Conservation (phyloP, 257 asterid genomes). For the Nicotiana knightiana region DNA sequence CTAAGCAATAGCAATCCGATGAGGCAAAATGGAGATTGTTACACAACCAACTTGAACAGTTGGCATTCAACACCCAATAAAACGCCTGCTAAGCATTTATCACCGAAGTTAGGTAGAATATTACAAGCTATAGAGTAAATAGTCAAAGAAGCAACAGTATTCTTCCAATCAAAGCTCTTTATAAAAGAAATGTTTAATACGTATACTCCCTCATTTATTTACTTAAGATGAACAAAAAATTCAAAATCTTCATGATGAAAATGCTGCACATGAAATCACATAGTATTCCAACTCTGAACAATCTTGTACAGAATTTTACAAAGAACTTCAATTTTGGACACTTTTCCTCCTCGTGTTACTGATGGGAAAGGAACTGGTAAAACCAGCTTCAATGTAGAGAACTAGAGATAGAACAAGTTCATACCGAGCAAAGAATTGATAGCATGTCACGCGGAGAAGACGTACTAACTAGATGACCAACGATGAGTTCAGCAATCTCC, state of each 20-base stretch:
- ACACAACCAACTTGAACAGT: neutral
- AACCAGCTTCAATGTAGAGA: neutral
- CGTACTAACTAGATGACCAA: slow-evolving; percentile 37
- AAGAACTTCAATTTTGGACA: neutral
- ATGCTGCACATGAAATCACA: neutral
- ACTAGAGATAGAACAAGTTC: neutral
- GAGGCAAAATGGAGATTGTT: neutral
- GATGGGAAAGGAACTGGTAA: neutral
- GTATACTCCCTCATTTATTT: neutral
- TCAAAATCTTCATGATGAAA: neutral
- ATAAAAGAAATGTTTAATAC: neutral
- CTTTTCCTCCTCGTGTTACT: no score
- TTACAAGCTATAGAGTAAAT: neutral
- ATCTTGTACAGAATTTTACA: neutral
- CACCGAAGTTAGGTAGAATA: neutral
- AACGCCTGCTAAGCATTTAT: neutral
- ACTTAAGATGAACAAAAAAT: neutral
- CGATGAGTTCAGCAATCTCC: slow-evolving; percentile 41
- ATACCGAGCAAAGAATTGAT: slow-evolving; percentile 70
- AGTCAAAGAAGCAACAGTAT: neutral
- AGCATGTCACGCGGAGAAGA: slow-evolving; percentile 86
- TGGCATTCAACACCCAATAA: neutral
- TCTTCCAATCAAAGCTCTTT: neutral
- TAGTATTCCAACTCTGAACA: neutral
- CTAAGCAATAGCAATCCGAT: neutral